Evolutionary conservation across 495 filamentous ascomycete species (phyloP).

Genomic region (Tuber umbilicatum): DNA sequence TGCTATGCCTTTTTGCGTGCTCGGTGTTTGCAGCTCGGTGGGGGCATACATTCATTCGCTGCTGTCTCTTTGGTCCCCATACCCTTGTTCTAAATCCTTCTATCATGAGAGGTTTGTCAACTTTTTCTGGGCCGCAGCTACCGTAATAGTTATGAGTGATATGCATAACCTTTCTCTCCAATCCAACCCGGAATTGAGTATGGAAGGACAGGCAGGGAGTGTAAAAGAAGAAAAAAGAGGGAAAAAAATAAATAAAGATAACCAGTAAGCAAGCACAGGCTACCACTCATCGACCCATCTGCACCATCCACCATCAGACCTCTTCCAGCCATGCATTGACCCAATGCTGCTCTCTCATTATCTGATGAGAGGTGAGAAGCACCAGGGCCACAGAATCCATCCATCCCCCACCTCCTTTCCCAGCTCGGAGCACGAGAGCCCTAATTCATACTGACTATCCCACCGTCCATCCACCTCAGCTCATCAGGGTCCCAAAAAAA

Average conservation of each 20-base stretch:
- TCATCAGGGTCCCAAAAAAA: background rate
- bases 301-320: background rate
- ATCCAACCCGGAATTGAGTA: background rate
- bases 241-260: conserved; percentile 5
- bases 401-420: background rate
- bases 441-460: background rate
- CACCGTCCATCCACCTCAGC: background rate
- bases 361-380: background rate
- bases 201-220: background rate
- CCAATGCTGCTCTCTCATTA: background rate
- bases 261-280: background rate
- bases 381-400: background rate
- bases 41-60: background rate
- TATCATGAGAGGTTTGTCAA: background rate
- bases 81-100: background rate
- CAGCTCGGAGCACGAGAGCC: background rate
- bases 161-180: conserved; percentile 1
- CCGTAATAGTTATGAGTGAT: background rate
- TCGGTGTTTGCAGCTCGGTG: background rate
- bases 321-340: background rate
- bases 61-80: background rate
- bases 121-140: background rate
- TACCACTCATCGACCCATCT: background rate
- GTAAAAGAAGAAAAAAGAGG: conserved; percentile 1
- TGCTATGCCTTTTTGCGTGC: background rate